phyloP scores from a whole-genome alignment of 2,329 filamentous ascomycete genomes.

The Proliferodiscus dingleyae region DNA sequence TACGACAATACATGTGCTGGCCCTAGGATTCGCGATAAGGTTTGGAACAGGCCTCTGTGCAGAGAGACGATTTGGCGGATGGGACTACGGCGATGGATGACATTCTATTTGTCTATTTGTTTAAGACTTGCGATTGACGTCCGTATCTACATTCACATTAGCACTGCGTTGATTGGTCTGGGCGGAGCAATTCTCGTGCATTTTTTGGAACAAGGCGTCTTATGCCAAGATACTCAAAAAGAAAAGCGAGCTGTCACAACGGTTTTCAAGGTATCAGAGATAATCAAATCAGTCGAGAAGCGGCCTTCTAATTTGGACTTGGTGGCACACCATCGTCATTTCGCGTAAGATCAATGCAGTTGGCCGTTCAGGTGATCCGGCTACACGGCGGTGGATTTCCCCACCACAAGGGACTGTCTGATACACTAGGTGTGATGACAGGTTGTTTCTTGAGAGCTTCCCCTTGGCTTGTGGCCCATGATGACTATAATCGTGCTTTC shows the following conservation, averaged over 20 bases:
- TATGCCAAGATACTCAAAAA: neutral
- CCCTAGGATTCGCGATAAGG: constrained; percentile 38
- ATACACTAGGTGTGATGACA: too few species aligned
- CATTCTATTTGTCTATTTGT: neutral
- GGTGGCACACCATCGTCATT: too few species aligned
- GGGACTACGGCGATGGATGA: neutral
- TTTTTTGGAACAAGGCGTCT: neutral
- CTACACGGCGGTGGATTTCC: too few species aligned
- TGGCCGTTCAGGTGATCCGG: too few species aligned
- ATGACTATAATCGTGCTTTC: too few species aligned
- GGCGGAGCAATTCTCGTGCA: neutral
- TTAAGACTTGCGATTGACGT: neutral
- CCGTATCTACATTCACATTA: neutral
- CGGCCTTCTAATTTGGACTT: too few species aligned
- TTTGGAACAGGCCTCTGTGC: constrained; percentile 21
- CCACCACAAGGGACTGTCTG: too few species aligned
- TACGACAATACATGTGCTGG: constrained; percentile 41
- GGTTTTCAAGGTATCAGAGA: too few species aligned
- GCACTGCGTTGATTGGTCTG: neutral
- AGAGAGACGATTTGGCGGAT: constrained; percentile 2
- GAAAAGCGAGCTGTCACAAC: neutral
- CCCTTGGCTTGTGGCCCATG: too few species aligned
- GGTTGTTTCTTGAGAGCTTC: too few species aligned
- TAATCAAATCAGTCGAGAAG: too few species aligned
- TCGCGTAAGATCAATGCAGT: too few species aligned